Base-by-base conservation (phyloP, 2,329 filamentous ascomycete species). In the Neonectria neomacrospora region DNA sequence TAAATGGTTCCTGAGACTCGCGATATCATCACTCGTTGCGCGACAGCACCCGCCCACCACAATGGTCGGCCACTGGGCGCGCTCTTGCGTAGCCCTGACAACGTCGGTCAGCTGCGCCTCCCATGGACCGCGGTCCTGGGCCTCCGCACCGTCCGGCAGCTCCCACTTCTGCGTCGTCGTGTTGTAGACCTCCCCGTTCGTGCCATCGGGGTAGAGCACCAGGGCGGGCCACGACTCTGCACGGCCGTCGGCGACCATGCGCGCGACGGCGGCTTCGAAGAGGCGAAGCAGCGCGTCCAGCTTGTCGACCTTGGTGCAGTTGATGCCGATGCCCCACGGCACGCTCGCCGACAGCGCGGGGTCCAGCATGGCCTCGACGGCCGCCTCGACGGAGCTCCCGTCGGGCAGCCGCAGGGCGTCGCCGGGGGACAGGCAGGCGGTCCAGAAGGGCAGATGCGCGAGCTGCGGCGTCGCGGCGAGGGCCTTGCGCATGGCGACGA, bases 131-230 rank as follows among this genome's bases (percentile, higher is more conserved):
- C 66, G 60, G 6, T 71, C 64, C 9, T 70, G 65, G 0, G 18
- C 64, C 7, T 54, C 34, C 3, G 58, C 65, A 1, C 70, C 73
- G n/a, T 75, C 71, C 0, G 79, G 79, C 1, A 79, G 60, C 66
- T 84, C 85, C 90, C 90, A 92, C 55, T 77, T 79, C 71, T 90
- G 85, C 7, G 86, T 88, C 0, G 76, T 77, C 1, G 88, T 89
- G 73, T 91, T 86, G 76, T 91, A 91, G 1, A 89, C 82, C 75
- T 91, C 87, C 0, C 88, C 88, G 50, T 88, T 88, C 1, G 90
- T 91, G 0, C 89, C 89, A 73, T 92, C 90, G 0, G 90, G 90
- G 73, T 91, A 91, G 18, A 91, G 69, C 5, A 91, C 84, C 56
- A 91, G 75, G 20, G 80, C 81, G 1, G 88, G 88, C 79, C 81